Evolutionary conservation across 441 rosid genomes (phyloP).

Genomic region (Omphalea diandra): DNA sequence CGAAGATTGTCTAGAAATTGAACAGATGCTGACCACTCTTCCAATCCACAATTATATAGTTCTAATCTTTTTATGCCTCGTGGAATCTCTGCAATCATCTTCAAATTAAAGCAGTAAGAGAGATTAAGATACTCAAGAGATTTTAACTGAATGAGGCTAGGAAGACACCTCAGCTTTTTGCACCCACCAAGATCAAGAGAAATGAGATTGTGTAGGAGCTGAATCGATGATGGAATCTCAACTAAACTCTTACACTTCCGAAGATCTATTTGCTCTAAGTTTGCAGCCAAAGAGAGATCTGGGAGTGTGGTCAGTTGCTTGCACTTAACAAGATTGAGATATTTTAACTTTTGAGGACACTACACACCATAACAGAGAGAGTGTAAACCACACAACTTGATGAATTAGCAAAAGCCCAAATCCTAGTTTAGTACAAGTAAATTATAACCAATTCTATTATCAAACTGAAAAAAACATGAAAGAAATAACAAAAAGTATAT

Average conservation of each 20-base stretch:
- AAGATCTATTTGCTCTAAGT: background rate
- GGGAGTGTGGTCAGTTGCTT: background rate
- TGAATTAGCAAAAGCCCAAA: too few species aligned
- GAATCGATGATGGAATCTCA: background rate
- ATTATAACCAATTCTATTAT: background rate
- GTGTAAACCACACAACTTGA: too few species aligned
- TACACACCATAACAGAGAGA: background rate
- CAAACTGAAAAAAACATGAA: background rate
- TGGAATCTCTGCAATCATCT: conserved; percentile 4
- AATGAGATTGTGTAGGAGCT: background rate
- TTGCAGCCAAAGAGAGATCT: conserved; percentile 1
- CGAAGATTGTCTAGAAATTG: background rate
- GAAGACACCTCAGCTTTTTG: background rate
- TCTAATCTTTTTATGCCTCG: background rate
- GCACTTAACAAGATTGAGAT: background rate
- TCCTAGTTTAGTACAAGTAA: too few species aligned
- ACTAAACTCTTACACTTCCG: background rate
- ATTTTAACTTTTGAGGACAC: background rate
- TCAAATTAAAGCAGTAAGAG: background rate
- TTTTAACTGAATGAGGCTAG: background rate
- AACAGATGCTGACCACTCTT: background rate
- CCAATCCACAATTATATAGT: background rate
- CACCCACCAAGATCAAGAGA: background rate
- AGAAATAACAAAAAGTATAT: background rate
- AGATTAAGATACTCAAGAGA: background rate